Base-by-base conservation (phyloP, 441 rosid species). In the Daphne laureola region DNA sequence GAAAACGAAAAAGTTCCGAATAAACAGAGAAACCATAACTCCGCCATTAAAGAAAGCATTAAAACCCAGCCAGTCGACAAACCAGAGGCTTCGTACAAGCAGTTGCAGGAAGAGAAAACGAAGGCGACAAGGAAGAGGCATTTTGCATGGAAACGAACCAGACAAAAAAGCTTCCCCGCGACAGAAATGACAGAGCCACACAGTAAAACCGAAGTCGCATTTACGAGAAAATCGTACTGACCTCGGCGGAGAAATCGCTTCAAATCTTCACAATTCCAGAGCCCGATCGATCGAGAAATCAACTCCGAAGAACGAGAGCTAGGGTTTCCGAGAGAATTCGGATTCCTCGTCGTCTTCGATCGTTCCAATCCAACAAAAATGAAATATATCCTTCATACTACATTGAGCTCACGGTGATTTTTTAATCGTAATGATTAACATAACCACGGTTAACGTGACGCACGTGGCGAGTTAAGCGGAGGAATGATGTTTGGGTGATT, bases 121-220 rank as follows among this genome's bases (percentile, higher is more conserved):
- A 42, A 51, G 45, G 43, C 44, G 44, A 36, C 1, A 15, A 53
- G 57, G 41, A 54, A 25, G 46, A 27, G 43, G 31, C 35, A 14
- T 47, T 47, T 47, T 47, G 38, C 38, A 31, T 31, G 38, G 1
- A 31, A 31, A 31, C 38, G 11, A 31, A 9, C 38, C 38, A 31
- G 38, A 21, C 15, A 35, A 52, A 52, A 43, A 44, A 26, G 40
- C 59, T 18, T 49, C 25, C 41, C 14, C 53, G 59, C 40, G 74
- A 76, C 78, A 70, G 61, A 55, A 48, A 21, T 66, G 63, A 67
- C 73, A 73, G 72, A 57, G 59, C 72, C 60, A 69, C 72, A 63
- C 70, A 68, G 15, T 40, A 46, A 61, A 67, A 71, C 58, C 76
- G n/a, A 27, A 14, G 52, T 46, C 54, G 13, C 55, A 61, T 67